Evolutionary conservation across 768 basidiomycete genomes (phyloP), one percentile per base, ranked within the genome.

Genomic region (Calocera cornea): DNA sequence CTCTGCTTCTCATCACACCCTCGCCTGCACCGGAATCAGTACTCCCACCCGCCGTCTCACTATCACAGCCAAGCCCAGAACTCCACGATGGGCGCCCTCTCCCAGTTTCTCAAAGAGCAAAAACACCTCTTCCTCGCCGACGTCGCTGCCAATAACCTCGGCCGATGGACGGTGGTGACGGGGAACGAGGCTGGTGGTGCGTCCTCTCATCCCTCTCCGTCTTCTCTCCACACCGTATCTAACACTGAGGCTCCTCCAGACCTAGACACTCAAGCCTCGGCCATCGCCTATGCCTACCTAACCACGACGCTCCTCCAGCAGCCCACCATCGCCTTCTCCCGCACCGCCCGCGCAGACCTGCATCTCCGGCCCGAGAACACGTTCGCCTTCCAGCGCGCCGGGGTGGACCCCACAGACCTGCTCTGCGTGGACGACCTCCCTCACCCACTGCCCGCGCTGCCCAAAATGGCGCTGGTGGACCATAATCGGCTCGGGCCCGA

Each of bases 171-270:
- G 0, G 80, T 97, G 3, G 88, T 87, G 0, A 90, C 94, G 87
- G 95, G 95, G 0, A 99, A 99, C 75, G 95, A 98, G 77, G 92
- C 95, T 16, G 95, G 95, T 73, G 95, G 95, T 95, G 74, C 68
- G 78, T 72, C 22, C 54, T 38, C 16, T 38, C 65, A 40, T 36
- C 22, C 49, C 31, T 40, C 34, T 11, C 16, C n/a, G 44, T 49
- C 24, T 8, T 41, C n/a, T n/a, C n/a, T n/a, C n/a, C n/a, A n/a
- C n/a, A n/a, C n/a, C n/a, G n/a, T n/a, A n/a, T n/a, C 44, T 38
- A 64, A 40, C 65, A n/a, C 65, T 31, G 64, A 33, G 2, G 27
- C 24, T 10, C 31, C 31, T 12, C 22, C 67, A 97, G 95, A 99
- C 76, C 84, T 98, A 36, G 97, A 99, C 77, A 87, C 87, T 2